phyloP scores from a whole-genome alignment of 169 alveolate genomes.

The Plasmodium ovale region DNA sequence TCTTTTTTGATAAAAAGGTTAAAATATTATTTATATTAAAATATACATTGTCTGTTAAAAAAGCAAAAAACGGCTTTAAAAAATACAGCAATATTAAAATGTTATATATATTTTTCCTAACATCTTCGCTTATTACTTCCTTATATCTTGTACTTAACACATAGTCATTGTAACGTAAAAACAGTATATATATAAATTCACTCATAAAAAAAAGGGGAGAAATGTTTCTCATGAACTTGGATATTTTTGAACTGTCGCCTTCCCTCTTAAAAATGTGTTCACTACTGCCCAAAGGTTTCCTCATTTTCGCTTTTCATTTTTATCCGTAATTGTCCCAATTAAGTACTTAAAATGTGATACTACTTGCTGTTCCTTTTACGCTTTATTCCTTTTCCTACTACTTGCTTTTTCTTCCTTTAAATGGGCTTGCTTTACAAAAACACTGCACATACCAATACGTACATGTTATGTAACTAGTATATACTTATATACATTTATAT shows the following conservation, averaged over 20 bases:
- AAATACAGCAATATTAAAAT: constrained; percentile 55
- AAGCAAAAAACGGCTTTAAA: constrained; percentile 55
- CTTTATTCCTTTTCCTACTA: no score
- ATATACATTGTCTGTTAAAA: constrained; percentile 69
- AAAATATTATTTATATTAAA: constrained; percentile 66
- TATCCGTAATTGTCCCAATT: no score
- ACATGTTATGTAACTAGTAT: no score
- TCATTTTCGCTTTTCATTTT: constrained; percentile 73
- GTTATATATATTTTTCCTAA: constrained; percentile 59
- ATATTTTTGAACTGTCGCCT: constrained; percentile 40
- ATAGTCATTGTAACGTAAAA: constrained; percentile 70
- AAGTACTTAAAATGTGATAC: no score
- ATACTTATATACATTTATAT: no score
- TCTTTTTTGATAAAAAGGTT: constrained; percentile 19
- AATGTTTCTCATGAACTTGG: constrained; percentile 27
- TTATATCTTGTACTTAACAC: constrained; percentile 57
- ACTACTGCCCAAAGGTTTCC: constrained; percentile 16
- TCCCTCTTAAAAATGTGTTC: constrained; percentile 62
- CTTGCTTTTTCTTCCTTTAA: no score
- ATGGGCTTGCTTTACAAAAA: no score
- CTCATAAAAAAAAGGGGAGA: constrained; percentile 72
- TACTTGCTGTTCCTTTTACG: no score
- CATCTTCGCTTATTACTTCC: constrained; percentile 16
- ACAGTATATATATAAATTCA: constrained; percentile 55
- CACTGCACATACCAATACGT: no score